Evolutionary conservation across 2,329 filamentous ascomycete genomes (phyloP).

Genomic region (Colletotrichum gigasporum): DNA sequence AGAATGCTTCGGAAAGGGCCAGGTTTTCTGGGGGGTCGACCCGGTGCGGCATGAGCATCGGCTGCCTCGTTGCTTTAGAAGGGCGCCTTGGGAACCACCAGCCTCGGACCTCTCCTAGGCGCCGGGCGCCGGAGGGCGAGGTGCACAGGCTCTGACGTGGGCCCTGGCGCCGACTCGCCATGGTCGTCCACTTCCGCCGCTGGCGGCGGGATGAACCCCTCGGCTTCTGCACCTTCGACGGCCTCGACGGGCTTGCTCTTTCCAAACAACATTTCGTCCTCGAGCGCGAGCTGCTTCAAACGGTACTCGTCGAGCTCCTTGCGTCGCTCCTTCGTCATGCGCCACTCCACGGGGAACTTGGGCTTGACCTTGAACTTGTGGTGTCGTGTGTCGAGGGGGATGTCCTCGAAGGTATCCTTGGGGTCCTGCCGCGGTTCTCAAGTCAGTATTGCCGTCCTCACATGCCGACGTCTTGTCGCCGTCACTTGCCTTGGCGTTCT

Average conservation of each 20-base stretch:
- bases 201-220: constrained; percentile 44
- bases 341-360: constrained; percentile 85
- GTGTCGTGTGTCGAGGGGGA: constrained; percentile 90
- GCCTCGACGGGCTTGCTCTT: constrained; percentile 66
- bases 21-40: background rate
- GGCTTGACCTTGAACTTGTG: constrained; percentile 74
- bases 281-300: constrained; percentile 54
- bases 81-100: too few relatives aligned
- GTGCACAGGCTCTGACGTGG: too few relatives aligned
- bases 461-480: background rate
- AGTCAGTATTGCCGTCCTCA: background rate
- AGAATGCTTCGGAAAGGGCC: background rate
- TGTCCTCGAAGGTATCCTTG: constrained; percentile 84
- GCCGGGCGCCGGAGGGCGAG: too few relatives aligned
- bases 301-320: constrained; percentile 72
- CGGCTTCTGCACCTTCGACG: constrained; percentile 65
- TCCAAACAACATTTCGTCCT: too few relatives aligned
- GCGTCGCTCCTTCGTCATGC: constrained; percentile 75
- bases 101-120: too few relatives aligned
- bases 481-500: constrained; percentile 71
- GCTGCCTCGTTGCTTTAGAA: too few relatives aligned
- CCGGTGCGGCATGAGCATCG: too few relatives aligned
- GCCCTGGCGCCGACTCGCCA: too few relatives aligned
- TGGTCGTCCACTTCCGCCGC: constrained; percentile 40
- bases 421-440: constrained; percentile 62